phyloP scores from a whole-genome alignment of 768 basidiomycete species.

The Termitomyces sp. region DNA sequence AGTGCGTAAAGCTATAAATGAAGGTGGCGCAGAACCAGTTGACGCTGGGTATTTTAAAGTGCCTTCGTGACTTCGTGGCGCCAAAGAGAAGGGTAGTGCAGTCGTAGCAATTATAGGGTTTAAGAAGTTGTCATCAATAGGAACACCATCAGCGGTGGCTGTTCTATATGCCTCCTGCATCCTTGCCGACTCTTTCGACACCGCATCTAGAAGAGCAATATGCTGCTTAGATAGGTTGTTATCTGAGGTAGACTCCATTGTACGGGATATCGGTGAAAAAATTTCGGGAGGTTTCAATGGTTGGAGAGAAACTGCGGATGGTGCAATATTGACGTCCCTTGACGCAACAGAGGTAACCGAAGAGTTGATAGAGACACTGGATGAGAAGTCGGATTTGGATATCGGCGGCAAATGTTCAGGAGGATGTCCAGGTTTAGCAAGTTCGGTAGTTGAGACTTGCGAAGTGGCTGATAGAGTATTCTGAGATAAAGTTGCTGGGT shows the following conservation, averaged over 20 bases:
- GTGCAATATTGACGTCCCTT: not conserved
- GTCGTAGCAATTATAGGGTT: conserved; percentile 3
- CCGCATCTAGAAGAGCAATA: conserved; percentile 63
- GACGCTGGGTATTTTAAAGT: conserved; percentile 5
- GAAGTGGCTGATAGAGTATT: not conserved
- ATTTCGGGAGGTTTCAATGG: not conserved
- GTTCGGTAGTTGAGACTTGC: not conserved
- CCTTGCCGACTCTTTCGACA: conserved; percentile 68
- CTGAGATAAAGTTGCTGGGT: not conserved
- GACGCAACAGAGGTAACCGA: not conserved
- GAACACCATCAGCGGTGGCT: conserved; percentile 10
- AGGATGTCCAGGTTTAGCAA: not conserved
- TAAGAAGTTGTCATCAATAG: conserved; percentile 7
- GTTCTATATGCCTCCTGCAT: conserved; percentile 34
- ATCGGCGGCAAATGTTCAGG: not conserved
- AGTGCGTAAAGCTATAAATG: not conserved
- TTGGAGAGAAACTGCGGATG: conserved; percentile 11
- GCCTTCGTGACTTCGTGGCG: not conserved
- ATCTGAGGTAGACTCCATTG: conserved; percentile 45
- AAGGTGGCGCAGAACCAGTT: conserved; percentile 15
- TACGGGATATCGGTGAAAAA: not conserved
- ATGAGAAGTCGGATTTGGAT: not conserved
- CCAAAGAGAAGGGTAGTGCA: not conserved
- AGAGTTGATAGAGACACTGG: not conserved
- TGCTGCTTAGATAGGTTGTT: conserved; percentile 57